phyloP scores from a whole-genome alignment of 1,284 basidiomycete genomes.

The Cryptococcus sp. region DNA sequence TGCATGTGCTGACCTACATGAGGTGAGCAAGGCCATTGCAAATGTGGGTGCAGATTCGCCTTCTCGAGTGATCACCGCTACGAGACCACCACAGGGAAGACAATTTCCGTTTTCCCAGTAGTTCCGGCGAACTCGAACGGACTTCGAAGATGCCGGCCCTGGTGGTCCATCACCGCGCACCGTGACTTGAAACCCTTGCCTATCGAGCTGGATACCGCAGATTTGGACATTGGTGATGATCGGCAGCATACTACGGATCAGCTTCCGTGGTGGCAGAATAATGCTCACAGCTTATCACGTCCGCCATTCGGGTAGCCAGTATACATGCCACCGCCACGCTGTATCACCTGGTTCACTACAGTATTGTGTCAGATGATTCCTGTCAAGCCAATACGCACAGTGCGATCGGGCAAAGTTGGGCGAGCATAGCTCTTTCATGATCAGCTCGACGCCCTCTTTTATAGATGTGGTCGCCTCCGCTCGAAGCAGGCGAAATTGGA shows the following conservation, averaged over 20 bases:
- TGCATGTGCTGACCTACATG: slow-evolving; percentile 2
- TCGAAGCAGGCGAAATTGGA: slow-evolving; percentile 68
- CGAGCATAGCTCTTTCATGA: slow-evolving; percentile 56
- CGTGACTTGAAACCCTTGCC: slow-evolving; percentile 56
- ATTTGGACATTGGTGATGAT: slow-evolving; percentile 61
- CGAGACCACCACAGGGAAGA: slow-evolving; percentile 61
- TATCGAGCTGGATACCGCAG: slow-evolving; percentile 54
- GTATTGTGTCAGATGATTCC: background rate
- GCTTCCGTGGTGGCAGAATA: background rate
- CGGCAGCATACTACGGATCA: slow-evolving; percentile 57
- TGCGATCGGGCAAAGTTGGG: background rate
- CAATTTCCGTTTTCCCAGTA: slow-evolving; percentile 64
- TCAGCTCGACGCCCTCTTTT: slow-evolving; percentile 57
- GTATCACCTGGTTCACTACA: slow-evolving; percentile 26
- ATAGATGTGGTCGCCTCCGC: slow-evolving; percentile 60
- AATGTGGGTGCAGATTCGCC: slow-evolving; percentile 20
- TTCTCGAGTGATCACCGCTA: slow-evolving; percentile 59
- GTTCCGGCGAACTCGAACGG: slow-evolving; percentile 35
- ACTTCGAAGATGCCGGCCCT: slow-evolving; percentile 42
- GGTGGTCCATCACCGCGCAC: slow-evolving; percentile 60
- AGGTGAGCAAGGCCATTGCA: slow-evolving; percentile 10
- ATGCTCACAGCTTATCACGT: too few relatives aligned
- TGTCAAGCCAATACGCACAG: slow-evolving; percentile 10
- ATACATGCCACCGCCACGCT: slow-evolving; percentile 36
- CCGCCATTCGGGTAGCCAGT: background rate